Base-by-base conservation (phyloP, 2,329 filamentous ascomycete species). In the Phyllosticta citriasiana region DNA sequence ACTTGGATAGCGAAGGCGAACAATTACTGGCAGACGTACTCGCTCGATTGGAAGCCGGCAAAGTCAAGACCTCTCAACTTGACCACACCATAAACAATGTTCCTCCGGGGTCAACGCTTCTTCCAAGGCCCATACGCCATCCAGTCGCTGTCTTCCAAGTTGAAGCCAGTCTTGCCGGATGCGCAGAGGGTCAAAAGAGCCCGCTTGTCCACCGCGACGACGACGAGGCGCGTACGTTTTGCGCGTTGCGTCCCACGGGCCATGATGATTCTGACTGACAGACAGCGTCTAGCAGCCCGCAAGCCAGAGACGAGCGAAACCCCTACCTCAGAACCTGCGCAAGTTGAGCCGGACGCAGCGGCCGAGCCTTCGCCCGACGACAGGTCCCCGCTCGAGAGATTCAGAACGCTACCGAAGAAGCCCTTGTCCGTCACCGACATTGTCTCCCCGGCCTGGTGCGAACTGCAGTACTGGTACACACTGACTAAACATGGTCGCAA, bases 381-480 rank as follows among this genome's bases (percentile, higher is more conserved):
- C 8, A 77, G 80, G 63, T 80, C 85, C 8, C 92, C 91, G 0
- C 76, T 97, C 2, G 82, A 91, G 64, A 84, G 88, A 35, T 96
- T 96, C 68, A 87, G 92, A 47, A 85, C 84, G 1, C 86, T 82
- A 61, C 90, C 90, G 0, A 87, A 82, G 69, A 93, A 90, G 70
- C 85, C 89, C 0, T 80, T 97, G 7, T 91, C 89, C 0, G 94
- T 97, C 1, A 91, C 89, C 2, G 94, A 99, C 72, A 77, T 97
- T 25, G 85, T 92, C 0, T 88, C 90, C 1, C 92, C 92, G 2
- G 87, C 92, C 7, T 99, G 94, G 94, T 99, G 94, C 72, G 93
- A 99, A 74, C 74, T 97, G 63, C 92, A 97, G 72, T 95, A 96
- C 69, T 91, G 86, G 79, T 97, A 95, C 75, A 89, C 85, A 0